Evolutionary conservation across 345 rosid species (phyloP).

Genomic region (Aquilaria malaccensis): DNA sequence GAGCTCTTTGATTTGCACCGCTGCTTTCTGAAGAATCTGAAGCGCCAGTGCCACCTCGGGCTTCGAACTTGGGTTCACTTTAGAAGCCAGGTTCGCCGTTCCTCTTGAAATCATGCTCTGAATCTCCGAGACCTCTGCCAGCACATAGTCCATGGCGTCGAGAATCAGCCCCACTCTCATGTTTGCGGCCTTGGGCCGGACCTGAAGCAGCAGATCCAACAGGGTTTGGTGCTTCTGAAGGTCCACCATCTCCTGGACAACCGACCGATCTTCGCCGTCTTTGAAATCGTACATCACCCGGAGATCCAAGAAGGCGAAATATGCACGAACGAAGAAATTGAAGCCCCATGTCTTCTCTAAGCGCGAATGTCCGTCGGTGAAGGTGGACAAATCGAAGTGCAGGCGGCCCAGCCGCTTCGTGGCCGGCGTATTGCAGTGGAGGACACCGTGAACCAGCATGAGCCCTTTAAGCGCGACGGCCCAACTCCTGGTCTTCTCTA

Average conservation of each 20-base stretch:
- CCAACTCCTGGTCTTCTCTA: constrained; percentile 64
- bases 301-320: constrained; percentile 58
- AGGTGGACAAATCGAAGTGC: constrained; percentile 70
- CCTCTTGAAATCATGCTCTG: constrained; percentile 54
- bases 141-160: constrained; percentile 72
- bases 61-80: constrained; percentile 29
- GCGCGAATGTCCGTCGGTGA: constrained; percentile 33
- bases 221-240: constrained; percentile 46
- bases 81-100: constrained; percentile 35
- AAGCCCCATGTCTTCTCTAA: constrained; percentile 37
- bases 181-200: constrained; percentile 42
- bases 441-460: constrained; percentile 71
- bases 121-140: constrained; percentile 51
- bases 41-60: constrained; percentile 45
- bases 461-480: constrained; percentile 70
- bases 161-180: constrained; percentile 41
- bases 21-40: constrained; percentile 43
- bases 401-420: constrained; percentile 40
- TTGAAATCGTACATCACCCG: background rate
- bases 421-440: constrained; percentile 45
- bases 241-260: constrained; percentile 30
- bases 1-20: constrained; percentile 39
- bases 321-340: constrained; percentile 47
- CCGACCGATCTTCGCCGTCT: constrained; percentile 11
- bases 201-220: constrained; percentile 51